These are phyloP conservation scores for Penicillium taxi DNA, from an alignment of 495 filamentous ascomycete species.

Conservation along the genomic window DNA sequence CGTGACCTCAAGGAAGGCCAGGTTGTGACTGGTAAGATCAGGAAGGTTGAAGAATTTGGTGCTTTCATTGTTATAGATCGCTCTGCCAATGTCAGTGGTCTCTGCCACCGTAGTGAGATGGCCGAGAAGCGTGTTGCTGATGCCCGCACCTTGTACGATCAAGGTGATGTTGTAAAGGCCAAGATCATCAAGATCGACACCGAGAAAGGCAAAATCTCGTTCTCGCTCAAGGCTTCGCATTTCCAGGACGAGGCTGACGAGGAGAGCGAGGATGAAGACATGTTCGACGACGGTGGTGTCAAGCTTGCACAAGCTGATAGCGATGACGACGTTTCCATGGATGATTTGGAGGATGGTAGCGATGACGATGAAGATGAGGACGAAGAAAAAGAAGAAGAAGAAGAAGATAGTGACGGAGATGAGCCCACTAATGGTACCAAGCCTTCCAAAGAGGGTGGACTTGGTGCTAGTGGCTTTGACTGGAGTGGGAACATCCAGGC, in stretches of 20 bases:
- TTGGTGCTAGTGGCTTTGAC: constrained; percentile 77
- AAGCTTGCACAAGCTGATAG: constrained; percentile 36
- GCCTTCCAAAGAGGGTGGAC: constrained; percentile 38
- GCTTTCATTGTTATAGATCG: constrained; percentile 86
- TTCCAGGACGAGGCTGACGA: constrained; percentile 60
- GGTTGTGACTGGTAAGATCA: constrained; percentile 76
- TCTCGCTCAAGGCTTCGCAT: constrained; percentile 88
- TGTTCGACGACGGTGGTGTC: constrained; percentile 38
- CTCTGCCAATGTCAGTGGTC: constrained; percentile 76
- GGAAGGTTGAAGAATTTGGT: constrained; percentile 89
- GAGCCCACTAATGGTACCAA: constrained; percentile 22
- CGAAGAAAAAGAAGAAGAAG: constrained; percentile 43
- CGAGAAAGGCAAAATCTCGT: constrained; percentile 66
- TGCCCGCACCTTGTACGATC: constrained; percentile 73
- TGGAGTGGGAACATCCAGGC: constrained; percentile 62
- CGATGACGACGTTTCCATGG: constrained; percentile 34
- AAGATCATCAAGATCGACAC: constrained; percentile 70
- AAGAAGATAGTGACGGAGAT: constrained; percentile 34
- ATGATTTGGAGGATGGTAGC: constrained; percentile 28
- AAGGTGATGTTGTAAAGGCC: constrained; percentile 86
- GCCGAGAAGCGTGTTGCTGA: constrained; percentile 71
- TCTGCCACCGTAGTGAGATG: constrained; percentile 88
- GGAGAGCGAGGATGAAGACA: constrained; percentile 41
- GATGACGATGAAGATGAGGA: constrained; percentile 28
- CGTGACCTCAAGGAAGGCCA: constrained; percentile 69